Evolutionary conservation across 116 monocot species (phyloP), one percentile per base, ranked within the genome.

Genomic region (Papilionanthe hybrid): DNA sequence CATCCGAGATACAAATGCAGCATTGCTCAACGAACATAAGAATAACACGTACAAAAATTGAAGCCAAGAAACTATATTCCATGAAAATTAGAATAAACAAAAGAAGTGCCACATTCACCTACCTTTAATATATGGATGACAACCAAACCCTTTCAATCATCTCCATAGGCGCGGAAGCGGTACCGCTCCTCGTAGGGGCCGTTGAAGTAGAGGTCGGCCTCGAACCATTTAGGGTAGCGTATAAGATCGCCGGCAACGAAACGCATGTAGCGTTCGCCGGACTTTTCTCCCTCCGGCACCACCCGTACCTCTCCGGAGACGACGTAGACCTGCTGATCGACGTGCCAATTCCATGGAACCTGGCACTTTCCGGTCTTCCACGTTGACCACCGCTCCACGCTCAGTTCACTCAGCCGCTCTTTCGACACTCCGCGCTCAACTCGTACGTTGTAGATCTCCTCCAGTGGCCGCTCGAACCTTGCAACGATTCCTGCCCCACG

Each of bases 321-420:
- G 20, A 97, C 90, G 84, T 92, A 97, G 23, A 97, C 97, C 86
- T 79, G 86, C 89, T 97, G 97, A 81, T 97, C 97, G 20, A 97
- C 94, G 85, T 97, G 92, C 97, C 97, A 97, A 89, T 97, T 88
- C 97, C 97, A 97, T 1, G 97, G 92, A 22, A 97, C 28, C 58
- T 45, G 79, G 85, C 94, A 92, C 89, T 68, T 78, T 7, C 90
- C 96, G 20, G 94, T 93, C 86, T 72, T 89, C 96, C 96, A 96
- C 50, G 79, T 79, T 63, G 96, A 93, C 93, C 96, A 97, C 77
- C 87, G 83, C 17, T 84, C 75, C 5, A 92, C 89, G 50, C 90
- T 88, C 10, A 94, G 87, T 79, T 92, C 87, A n/a, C 25, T 79
- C 18, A 94, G 83, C 45, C 88, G 86, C 73, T 84, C 42, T 29